Evolutionary conservation across 2,329 filamentous ascomycete genomes (phyloP), one percentile per base, ranked within the genome.

Genomic region (Trichoderma sp.): DNA sequence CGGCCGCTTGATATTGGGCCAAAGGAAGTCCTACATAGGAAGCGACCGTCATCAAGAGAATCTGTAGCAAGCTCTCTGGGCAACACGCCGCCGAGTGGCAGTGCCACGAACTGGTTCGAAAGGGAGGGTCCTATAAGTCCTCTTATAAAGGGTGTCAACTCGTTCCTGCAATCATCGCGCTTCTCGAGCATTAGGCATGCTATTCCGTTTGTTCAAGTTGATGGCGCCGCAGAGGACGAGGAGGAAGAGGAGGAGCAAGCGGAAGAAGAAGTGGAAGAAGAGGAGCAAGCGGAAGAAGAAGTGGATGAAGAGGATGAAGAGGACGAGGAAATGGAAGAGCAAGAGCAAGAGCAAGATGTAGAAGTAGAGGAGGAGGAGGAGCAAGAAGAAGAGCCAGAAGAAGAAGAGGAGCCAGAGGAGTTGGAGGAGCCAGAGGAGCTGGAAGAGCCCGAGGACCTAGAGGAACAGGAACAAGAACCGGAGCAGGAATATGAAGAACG

Each of bases 21-120:
- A 43, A 72, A 74, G 30, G 73, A 72, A n/a, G 58, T 66, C 7
- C 67, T 68, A 28, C 57, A 70, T 36, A 26, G 53, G 23, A 65
- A 68, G 15, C 63, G 47, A n/a, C 62, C 66, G 1, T 57, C 72
- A n/a, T 76, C 76, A 5, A 76, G 74, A 23, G 77, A 74, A 8
- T 81, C 81, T 6, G 73, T 74, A 2, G 74, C 77, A 4, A 82
- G 79, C 73, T 83, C 82, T 0, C 75, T 80, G 72, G 79, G 74
- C 32, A 78, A 75, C 57, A 78, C 75, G 43, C 79, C 74, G 26
- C 75, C 73, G 6, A 80, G 77, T 59, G 82, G 81, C 36, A 82
- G 81, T 30, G 80, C 77, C 20, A 83, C 85, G 83, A 85, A 82
- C 70, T 85, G 84, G 84, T 76, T 84, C 55, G 80, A 77, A 1